Percentiles rank a stretch among this genome's conserved stretches.
Conservation (phyloP, 306 rosid species). For the Cucurbita maxima region DNA sequence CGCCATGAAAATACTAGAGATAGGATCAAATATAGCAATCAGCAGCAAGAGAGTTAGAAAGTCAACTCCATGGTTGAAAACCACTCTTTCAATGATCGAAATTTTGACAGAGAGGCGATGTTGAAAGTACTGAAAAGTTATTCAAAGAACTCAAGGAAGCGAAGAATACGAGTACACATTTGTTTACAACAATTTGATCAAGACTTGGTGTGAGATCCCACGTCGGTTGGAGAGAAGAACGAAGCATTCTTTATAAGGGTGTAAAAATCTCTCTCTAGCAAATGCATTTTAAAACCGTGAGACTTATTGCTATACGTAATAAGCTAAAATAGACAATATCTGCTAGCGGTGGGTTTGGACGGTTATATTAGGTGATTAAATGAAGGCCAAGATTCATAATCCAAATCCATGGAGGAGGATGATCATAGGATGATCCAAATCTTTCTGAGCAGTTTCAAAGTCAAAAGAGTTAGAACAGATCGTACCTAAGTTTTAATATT, state of each 20-base stretch:
- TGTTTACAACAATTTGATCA: constrained; percentile 68
- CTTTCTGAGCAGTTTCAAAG: constrained; percentile 59
- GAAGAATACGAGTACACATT: constrained; percentile 61
- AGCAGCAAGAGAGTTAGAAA: constrained; percentile 38
- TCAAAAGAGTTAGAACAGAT: background rate
- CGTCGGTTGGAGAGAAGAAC: too few relatives aligned
- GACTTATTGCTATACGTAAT: too few relatives aligned
- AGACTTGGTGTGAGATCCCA: constrained; percentile 23
- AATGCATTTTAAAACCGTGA: too few relatives aligned
- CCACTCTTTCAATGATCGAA: constrained; percentile 57
- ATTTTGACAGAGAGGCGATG: constrained; percentile 66
- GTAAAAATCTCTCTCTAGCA: too few relatives aligned
- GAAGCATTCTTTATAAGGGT: too few relatives aligned
- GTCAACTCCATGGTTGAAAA: constrained; percentile 86
- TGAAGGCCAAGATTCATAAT: constrained; percentile 69
- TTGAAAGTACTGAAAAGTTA: constrained; percentile 52
- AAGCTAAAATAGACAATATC: too few relatives aligned
- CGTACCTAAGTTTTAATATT: background rate
- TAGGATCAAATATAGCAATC: constrained; percentile 32
- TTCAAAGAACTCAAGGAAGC: constrained; percentile 57
- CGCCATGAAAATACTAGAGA: constrained; percentile 50
- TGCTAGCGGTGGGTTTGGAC: too few relatives aligned
- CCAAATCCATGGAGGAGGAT: too few relatives aligned
- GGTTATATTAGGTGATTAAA: too few relatives aligned
- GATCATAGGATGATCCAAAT: constrained; percentile 80